Conservation (phyloP, 2,329 filamentous ascomycete genomes). For the Elsinoe batatas region DNA sequence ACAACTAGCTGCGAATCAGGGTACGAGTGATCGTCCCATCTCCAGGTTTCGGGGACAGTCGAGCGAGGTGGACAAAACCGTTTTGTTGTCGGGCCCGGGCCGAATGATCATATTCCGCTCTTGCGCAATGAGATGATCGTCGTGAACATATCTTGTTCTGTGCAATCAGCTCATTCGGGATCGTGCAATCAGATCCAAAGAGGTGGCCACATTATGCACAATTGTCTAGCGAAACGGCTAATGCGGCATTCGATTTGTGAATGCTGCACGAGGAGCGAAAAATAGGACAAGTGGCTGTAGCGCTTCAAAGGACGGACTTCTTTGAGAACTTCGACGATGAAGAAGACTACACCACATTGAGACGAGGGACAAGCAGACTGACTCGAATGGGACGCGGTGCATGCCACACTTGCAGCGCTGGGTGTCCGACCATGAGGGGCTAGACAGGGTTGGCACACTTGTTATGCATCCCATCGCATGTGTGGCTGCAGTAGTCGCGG, state of each 20-base stretch:
- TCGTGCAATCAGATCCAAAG: too few relatives aligned
- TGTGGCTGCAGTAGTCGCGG: slow-evolving; percentile 9
- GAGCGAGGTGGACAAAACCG: neutral
- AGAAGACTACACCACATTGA: slow-evolving; percentile 1
- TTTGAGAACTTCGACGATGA: slow-evolving; percentile 1
- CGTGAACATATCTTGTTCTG: neutral
- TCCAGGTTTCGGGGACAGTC: neutral
- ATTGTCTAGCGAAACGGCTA: neutral
- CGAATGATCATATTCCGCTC: neutral
- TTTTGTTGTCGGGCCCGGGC: neutral
- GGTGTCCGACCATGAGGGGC: slow-evolving; percentile 7
- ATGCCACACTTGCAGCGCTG: neutral
- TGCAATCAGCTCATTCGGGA: neutral
- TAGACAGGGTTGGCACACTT: slow-evolving; percentile 11
- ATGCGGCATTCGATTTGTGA: neutral
- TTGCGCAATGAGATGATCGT: slow-evolving; percentile 6
- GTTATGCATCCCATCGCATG: neutral
- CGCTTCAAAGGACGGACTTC: neutral
- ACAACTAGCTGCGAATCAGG: slow-evolving; percentile 3
- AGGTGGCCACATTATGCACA: neutral
- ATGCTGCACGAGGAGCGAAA: slow-evolving; percentile 2
- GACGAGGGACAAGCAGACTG: neutral
- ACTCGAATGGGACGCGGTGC: neutral
- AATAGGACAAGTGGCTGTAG: slow-evolving; percentile 6
- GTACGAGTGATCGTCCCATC: neutral